These are phyloP conservation scores for Pigoraptor vietnamica DNA, from an alignment of 78 protist genomes.

Conservation along the genomic window DNA sequence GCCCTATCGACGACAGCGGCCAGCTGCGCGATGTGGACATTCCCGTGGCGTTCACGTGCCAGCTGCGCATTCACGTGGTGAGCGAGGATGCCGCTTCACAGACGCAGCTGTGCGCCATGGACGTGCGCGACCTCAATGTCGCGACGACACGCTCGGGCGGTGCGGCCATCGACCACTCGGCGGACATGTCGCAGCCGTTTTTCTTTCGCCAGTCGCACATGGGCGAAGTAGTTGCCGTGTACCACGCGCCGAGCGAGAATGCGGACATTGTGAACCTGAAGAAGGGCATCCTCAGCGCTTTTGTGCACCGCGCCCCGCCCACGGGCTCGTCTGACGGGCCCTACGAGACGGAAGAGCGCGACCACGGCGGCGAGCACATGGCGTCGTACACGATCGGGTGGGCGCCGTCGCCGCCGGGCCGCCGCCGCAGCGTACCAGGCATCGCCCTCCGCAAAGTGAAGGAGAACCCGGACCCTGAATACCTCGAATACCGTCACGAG, in stretches of 20 bases:
- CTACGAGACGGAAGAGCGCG: not conserved
- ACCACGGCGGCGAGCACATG: not conserved
- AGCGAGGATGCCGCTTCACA: not conserved
- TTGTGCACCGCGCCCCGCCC: not conserved
- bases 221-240: not conserved
- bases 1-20: not conserved
- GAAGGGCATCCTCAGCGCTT: not conserved
- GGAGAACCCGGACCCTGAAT: not conserved
- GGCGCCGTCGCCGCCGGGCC: not conserved
- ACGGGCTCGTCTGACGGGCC: not conserved
- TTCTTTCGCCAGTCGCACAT: not conserved
- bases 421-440: not conserved
- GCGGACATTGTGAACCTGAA: not conserved
- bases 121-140: not conserved
- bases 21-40: not conserved
- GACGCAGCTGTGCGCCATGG: not conserved
- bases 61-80: not conserved
- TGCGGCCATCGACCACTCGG: not conserved
- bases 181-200: not conserved
- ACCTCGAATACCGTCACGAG: not conserved
- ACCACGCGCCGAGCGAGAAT: not conserved
- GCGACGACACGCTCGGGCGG: not conserved
- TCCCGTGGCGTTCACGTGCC: not conserved
- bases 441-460: not conserved
- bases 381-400: not conserved